phyloP scores from a whole-genome alignment of 306 rosid genomes.

The Phaseolus lunatus region DNA sequence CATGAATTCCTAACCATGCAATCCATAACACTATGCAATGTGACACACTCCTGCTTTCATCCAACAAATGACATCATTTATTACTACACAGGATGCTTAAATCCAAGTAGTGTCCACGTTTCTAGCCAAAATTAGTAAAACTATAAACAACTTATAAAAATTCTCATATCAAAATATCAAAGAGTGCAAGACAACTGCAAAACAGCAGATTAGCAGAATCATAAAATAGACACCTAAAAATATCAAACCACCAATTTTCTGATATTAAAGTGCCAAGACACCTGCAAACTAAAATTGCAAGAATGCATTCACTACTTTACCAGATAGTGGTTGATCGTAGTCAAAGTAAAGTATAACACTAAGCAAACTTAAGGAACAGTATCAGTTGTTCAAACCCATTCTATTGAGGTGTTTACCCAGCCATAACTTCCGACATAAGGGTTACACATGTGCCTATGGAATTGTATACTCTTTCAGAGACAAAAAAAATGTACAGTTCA shows the following conservation, averaged over 20 bases:
- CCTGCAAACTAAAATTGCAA: slow-evolving; percentile 9
- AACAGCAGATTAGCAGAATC: slow-evolving; percentile 10
- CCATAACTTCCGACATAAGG: background rate
- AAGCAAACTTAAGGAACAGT: background rate
- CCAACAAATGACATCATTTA: slow-evolving; percentile 35
- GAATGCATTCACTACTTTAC: slow-evolving; percentile 9
- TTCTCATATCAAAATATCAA: slow-evolving; percentile 1
- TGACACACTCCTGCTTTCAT: slow-evolving; percentile 7
- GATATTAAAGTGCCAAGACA: slow-evolving; percentile 29
- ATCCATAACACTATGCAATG: slow-evolving; percentile 34
- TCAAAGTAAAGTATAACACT: background rate
- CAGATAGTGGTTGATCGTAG: background rate
- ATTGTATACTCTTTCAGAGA: background rate
- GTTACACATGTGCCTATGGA: background rate
- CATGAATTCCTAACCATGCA: background rate
- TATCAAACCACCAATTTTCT: slow-evolving; percentile 15
- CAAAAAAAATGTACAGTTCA: background rate
- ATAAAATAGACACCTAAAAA: slow-evolving; percentile 20
- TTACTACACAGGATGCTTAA: background rate
- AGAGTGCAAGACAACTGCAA: slow-evolving; percentile 34
- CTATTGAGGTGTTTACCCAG: background rate
- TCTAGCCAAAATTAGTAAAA: slow-evolving; percentile 20
- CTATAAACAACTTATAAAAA: slow-evolving; percentile 8
- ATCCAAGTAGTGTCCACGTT: background rate
- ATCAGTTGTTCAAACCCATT: background rate